Conservation (phyloP, 176 grass and related monocot species). For the Eragrostis curvula region DNA sequence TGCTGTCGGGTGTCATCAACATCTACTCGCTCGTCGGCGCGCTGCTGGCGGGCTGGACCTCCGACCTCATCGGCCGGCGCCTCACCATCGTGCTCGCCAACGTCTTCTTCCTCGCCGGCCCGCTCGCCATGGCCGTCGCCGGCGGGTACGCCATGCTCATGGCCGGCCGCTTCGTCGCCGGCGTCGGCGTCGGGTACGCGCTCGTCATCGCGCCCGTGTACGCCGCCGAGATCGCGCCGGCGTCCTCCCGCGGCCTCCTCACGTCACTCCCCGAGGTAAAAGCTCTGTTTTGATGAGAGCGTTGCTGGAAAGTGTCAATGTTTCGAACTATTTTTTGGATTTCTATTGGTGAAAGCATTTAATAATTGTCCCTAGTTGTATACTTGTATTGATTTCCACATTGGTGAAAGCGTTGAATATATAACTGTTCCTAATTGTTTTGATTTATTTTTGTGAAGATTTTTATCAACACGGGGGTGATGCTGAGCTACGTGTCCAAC, state of each 20-base stretch:
- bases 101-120: conserved; percentile 63
- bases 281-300: background rate
- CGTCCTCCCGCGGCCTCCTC: conserved; percentile 69
- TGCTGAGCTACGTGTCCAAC: conserved; percentile 82
- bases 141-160: conserved; percentile 52
- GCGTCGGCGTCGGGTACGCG: conserved; percentile 66
- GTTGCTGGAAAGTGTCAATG: background rate
- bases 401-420: no score
- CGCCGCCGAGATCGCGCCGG: conserved; percentile 69
- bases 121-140: conserved; percentile 61
- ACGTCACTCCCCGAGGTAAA: conserved; percentile 63
- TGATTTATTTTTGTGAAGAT: conserved; percentile 27
- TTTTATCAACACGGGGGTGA: conserved; percentile 71
- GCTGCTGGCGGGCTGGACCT: conserved; percentile 70
- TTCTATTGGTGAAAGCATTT: no score
- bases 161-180: conserved; percentile 54
- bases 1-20: conserved; percentile 67
- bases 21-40: conserved; percentile 82
- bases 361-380: no score
- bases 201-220: conserved; percentile 80
- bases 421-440: no score
- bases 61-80: conserved; percentile 66
- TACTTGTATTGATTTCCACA: no score
- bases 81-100: conserved; percentile 70
- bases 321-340: no score